Evolutionary conservation across 2,329 filamentous ascomycete genomes (phyloP), one percentile per base, ranked within the genome.

Genomic region (Fusarium sororula): DNA sequence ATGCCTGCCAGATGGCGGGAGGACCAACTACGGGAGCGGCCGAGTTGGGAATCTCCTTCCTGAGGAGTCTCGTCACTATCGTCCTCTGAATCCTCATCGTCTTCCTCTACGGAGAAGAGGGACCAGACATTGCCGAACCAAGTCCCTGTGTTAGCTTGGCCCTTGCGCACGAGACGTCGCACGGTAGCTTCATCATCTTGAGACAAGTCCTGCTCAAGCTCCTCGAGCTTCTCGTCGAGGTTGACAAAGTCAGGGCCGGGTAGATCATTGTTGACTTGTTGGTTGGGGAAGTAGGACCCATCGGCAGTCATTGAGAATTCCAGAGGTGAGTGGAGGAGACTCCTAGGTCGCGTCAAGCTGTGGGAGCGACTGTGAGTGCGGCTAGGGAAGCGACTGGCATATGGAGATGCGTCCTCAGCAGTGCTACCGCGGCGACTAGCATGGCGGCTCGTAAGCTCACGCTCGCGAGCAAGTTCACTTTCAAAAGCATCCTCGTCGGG

Each of bases 71-170:
- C 81, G 7, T 82, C 80, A 47, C 84, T 81, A 57, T 88, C 81
- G 45, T 82, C 83, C 17, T 86, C 85, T 5, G 81, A 80, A 45
- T 86, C 84, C 58, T 90, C 88, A 5, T 88, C 89, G 64, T 89
- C 86, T 78, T 91, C 90, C 57, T 90, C 87, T 10, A 90, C 89
- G 2, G 89, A 85, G 78, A 92, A 92, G 15, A 92, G 83, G 35
- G 86, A 88, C 88, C 90, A 92, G 6, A 91, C 80, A 67, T 82
- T 87, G 67, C 87, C 87, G 67, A 93, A 85, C 90, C 90, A 92
- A 7, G 87, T 87, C 9, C 86, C 87, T 45, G 88, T 80, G 14
- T 87, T 87, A 13, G 85, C 82, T 54, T 85, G 86, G 60, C 87
- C 87, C 24, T 85, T 83, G 68, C 87, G 85, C 39, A 92, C 87